Evolutionary conservation across 176 grass and related monocot genomes (phyloP), one percentile per base, ranked within the genome.

Genomic region (Phoenix roebelenii): DNA sequence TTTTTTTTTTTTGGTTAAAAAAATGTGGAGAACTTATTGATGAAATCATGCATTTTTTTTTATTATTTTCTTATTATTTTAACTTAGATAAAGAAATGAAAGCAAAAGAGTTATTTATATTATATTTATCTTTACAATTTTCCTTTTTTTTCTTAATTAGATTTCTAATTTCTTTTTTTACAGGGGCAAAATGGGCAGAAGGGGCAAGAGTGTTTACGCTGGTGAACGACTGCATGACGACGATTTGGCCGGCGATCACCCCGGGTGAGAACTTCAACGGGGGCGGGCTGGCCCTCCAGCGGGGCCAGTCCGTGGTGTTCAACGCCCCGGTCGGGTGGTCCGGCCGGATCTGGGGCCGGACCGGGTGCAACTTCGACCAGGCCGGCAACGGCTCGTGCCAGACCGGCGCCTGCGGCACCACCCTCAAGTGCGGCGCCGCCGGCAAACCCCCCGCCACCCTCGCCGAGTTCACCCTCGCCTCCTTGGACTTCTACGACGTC

Each of bases 401-500:
- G 51, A 97, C 92, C 2, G 92, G 77, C 5, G 50, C 58, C 0
- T 97, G 92, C 65, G 93, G 87, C 0, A 29, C 62, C 9, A 15
- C 68, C 25, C 72, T 97, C 32, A 70, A 74, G 54, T 91, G 92
- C 62, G 25, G 50, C 26, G 79, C 69, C 5, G 82, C 83, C 0
- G 92, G 93, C 17, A 48, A 65, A 4, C 17, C 81, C 1, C 93
- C 93, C 3, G 84, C 76, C 4, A 85, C 75, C 25, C 81, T 97
- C 2, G 87, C 92, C 23, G 92, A 96, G 75, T 96, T 96, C 66
- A 96, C 77, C 22, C 83, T 96, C 0, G 83, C 68, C 0, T 4
- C 71, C 4, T 14, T 66, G 12, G 81, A 98, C 72, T 98, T 92
- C 73, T 98, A 89, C 80, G 94, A 98, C 66, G 94, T 98, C 39